Percentiles rank a stretch among this genome's conserved stretches.
These are phyloP conservation scores for Cucurbita moschata DNA, from an alignment of 306 rosid species.

Conservation along the genomic window DNA sequence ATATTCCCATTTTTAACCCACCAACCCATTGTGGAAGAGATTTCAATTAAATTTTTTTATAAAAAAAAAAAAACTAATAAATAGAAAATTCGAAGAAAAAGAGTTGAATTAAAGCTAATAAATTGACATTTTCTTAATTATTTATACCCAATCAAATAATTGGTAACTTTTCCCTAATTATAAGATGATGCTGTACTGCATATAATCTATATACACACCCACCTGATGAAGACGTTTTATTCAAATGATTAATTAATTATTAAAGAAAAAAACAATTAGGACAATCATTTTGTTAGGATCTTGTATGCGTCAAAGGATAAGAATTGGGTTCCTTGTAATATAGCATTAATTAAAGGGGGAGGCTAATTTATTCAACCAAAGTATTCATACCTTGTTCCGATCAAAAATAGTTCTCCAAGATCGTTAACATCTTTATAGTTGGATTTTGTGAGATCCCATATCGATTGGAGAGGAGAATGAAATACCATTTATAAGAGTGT, in stretches of 20 bases:
- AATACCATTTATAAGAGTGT: no score
- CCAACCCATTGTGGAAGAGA: slow-evolving; percentile 1
- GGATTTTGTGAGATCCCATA: no score
- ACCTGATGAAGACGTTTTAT: not conserved
- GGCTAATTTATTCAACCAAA: not conserved
- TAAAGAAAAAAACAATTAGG: not conserved
- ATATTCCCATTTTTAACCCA: slow-evolving; percentile 1
- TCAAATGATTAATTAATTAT: not conserved
- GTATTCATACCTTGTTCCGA: not conserved
- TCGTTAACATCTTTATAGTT: not conserved
- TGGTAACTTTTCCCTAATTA: not conserved
- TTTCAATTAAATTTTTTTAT: not conserved
- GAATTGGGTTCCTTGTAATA: not conserved
- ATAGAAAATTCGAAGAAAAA: not conserved
- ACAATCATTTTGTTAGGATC: not conserved
- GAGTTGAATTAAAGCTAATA: not conserved
- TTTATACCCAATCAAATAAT: not conserved
- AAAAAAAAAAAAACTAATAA: no score
- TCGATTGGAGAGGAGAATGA: no score
- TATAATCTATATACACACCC: not conserved
- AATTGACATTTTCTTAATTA: not conserved
- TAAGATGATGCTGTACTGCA: not conserved
- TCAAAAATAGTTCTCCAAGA: not conserved
- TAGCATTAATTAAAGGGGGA: not conserved
- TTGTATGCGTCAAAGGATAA: not conserved